Base-by-base conservation (phyloP, 1,284 basidiomycete species). In the Apiotrichum mycotoxinovorans region DNA sequence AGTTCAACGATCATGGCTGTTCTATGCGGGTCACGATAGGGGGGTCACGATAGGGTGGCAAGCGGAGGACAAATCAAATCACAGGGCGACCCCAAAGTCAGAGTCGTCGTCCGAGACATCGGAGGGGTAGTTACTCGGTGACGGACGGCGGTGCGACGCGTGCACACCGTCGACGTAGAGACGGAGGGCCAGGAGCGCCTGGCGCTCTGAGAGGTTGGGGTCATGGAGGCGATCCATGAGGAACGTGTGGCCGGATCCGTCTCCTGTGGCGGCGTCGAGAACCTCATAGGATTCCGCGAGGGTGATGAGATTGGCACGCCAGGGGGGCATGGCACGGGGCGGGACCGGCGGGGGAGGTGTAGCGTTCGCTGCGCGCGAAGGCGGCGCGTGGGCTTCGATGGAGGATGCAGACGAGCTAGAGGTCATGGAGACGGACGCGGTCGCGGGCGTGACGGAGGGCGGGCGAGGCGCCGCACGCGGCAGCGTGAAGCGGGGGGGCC, bases 151-250 rank as follows among this genome's bases (percentile, higher is more conserved):
- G 34, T 17, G 22, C n/a, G 48, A 40, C 30, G 45, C 30, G 47
- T 60, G 54, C 15, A 60, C 27, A 15, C 22, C 22, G 43, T 60
- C 58, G 27, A 60, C 20, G 34, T 60, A 60, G 17, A 43, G 25
- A 11, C 58, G 51, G n/a, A 60, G 51, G 23, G 47, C 40, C 20
- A 47, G 54, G 11, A 60, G 48, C 3, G 54, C 58, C 38, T 56
- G 41, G 30, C 52, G 54, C 54, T 60, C 58, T 5, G 30, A 47
- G 23, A 48, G 33, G 11, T 17, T n/a, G 1, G 54, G 35, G 54
- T 60, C 58, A 23, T 45, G 41, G 12, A 59, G 54, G n/a, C 54
- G 50, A 20, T 35, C 22, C 23, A 59, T 33, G 15, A 55, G 50
- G 26, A 34, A 18, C 7, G 47, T 27, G 51, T 48, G 42, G 41